A percentile compares a stretch with the other conserved stretches of the same genome.
Evolutionary conservation across 2,329 filamentous ascomycete species (phyloP).

Genomic region (Monilinia fructigena): DNA sequence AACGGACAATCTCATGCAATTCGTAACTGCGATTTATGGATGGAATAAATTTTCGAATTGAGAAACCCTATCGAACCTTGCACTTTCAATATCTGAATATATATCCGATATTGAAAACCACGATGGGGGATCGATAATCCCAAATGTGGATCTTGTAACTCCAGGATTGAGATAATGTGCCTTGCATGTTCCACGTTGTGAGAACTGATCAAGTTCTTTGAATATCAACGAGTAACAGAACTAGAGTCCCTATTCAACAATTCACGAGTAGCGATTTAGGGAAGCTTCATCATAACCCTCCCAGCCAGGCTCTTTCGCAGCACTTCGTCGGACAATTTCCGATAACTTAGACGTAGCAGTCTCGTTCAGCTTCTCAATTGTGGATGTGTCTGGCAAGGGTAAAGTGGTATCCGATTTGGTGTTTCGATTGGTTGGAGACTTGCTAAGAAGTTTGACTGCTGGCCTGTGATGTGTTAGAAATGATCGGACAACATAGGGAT

Average conservation of each 20-base stretch:
- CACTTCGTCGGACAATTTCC: conserved; percentile 69
- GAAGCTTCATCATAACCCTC: conserved; percentile 71
- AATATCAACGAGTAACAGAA: conserved; percentile 37
- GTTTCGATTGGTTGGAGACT: conserved; percentile 47
- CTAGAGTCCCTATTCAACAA: conserved; percentile 38
- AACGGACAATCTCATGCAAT: conserved; percentile 8
- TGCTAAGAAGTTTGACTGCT: conserved; percentile 45
- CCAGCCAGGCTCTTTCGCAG: conserved; percentile 63
- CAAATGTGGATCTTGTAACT: conserved; percentile 25
- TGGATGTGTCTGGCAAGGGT: conserved; percentile 54
- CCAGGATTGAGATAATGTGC: conserved; percentile 29
- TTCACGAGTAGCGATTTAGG: conserved; percentile 66
- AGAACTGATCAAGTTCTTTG: conserved; percentile 21
- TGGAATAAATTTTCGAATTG: conserved; percentile 12
- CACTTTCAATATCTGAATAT: conserved; percentile 8
- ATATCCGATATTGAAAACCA: conserved; percentile 3
- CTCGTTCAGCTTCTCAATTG: conserved; percentile 67
- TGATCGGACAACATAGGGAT: neutral
- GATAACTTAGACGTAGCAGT: conserved; percentile 70
- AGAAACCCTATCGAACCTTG: conserved; percentile 17
- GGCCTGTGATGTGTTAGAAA: conserved; percentile 36
- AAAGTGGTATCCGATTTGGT: conserved; percentile 48
- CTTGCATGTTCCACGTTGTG: conserved; percentile 24
- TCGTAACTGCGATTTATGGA: conserved; percentile 21
- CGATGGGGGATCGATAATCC: conserved; percentile 11